Evolutionary conservation across 2,329 filamentous ascomycete species (phyloP), one percentile per base, ranked within the genome.

Genomic region (Sporothrix protearum): DNA sequence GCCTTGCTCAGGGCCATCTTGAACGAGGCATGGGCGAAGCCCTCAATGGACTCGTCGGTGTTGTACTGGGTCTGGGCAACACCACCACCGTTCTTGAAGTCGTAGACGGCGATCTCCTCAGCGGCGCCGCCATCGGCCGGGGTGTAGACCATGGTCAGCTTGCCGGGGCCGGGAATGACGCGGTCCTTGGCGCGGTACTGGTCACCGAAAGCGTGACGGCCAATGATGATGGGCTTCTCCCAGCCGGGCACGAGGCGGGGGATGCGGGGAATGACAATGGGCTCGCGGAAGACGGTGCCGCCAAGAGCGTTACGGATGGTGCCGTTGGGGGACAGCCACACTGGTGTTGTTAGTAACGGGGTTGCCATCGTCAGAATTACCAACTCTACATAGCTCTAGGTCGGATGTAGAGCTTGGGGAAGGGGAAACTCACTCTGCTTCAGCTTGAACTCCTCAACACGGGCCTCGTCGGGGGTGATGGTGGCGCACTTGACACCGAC

Each of bases 401-500:
- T 39, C 14, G 19, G 42, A 59, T 59, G 57, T 45, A 36, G 45
- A 16, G 49, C 49, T 53, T 22, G 22, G 25, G 49, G 49, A 25
- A 25, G n/a, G 25, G 30, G 19, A 33, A 16, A 82, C 90, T 82
- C 84, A 94, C 92, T 98, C 86, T 98, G 91, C 92, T 98, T 99
- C 77, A 99, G 88, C 81, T 97, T 94, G 84, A 98, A 99, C 84
- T 98, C 96, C 86, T 98, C 88, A 39, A 99, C 95, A 81, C 96
- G 91, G 75, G 89, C 91, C 88, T 99, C 96, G 81, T 99, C 96
- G 51, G 96, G 96, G 57, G 96, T 99, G 85, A 99, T 99, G 81
- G 96, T 99, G 76, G 96, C 96, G 83, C 96, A 99, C 88, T 99
- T 99, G 85, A 99, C 93, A 82, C 95, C 96, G 71, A 99, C 96